Conservation (phyloP, 2,329 filamentous ascomycete species). For the Nakataea oryzae region DNA sequence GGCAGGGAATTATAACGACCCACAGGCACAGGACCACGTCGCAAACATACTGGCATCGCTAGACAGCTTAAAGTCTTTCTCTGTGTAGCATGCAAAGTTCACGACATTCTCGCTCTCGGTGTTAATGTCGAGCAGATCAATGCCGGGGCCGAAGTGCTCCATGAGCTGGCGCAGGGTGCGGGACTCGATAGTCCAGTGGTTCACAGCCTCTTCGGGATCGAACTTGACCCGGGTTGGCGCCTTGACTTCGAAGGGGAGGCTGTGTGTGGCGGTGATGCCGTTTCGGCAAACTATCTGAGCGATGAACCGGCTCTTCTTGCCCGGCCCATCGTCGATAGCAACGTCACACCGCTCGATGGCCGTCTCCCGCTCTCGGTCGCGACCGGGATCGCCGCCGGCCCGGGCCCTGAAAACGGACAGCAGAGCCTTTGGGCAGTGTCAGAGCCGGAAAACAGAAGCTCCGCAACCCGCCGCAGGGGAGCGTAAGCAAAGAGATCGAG, state of each 20-base stretch:
- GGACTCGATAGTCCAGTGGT: constrained; percentile 64
- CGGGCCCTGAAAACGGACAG: constrained; percentile 67
- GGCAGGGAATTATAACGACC: neutral
- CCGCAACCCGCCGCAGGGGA: constrained; percentile 1
- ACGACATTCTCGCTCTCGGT: constrained; percentile 61
- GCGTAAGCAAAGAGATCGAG: neutral
- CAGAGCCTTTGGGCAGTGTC: constrained; percentile 37
- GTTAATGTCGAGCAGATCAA: constrained; percentile 72
- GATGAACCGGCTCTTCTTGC: constrained; percentile 63
- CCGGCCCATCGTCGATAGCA: constrained; percentile 58
- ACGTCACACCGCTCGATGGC: constrained; percentile 68
- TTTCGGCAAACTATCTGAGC: constrained; percentile 66
- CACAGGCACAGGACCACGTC: neutral
- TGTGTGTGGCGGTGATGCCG: constrained; percentile 67
- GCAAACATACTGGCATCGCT: neutral
- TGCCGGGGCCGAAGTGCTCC: constrained; percentile 71
- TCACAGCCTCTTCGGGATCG: constrained; percentile 51
- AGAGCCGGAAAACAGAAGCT: neutral
- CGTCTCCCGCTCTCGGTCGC: constrained; percentile 53
- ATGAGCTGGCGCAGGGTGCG: constrained; percentile 63
- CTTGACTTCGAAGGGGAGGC: constrained; percentile 62
- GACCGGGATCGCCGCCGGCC: constrained; percentile 42
- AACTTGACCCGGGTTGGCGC: constrained; percentile 72
- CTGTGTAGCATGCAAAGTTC: constrained; percentile 73
- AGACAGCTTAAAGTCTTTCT: constrained; percentile 39